A percentile compares a stretch with the other conserved stretches of the same genome.
phyloP scores from a whole-genome alignment of 2,329 filamentous ascomycete genomes.

The Teratosphaeriaceae sp. region DNA sequence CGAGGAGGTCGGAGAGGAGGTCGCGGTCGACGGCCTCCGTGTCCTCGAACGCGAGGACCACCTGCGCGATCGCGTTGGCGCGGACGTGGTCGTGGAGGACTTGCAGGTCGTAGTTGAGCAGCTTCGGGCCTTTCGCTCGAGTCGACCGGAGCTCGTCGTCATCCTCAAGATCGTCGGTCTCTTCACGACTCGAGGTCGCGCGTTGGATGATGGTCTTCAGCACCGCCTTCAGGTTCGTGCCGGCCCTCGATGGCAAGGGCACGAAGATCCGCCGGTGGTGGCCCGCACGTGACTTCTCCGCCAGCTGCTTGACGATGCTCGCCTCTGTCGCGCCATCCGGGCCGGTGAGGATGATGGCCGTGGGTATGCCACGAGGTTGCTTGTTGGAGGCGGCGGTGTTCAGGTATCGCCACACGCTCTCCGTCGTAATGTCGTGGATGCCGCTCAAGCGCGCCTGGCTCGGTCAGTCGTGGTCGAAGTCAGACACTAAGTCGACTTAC shows the following conservation, averaged over 20 bases:
- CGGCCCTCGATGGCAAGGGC: slow-evolving; percentile 61
- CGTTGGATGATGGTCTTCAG: slow-evolving; percentile 69
- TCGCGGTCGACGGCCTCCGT: slow-evolving; percentile 72
- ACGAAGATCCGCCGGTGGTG: slow-evolving; percentile 51
- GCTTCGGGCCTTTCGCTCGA: slow-evolving; percentile 34
- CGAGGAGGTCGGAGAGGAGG: slow-evolving; percentile 65
- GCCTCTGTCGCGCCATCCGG: slow-evolving; percentile 72
- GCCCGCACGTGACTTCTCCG: slow-evolving; percentile 29
- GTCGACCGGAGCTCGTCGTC: slow-evolving; percentile 43
- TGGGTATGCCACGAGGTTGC: slow-evolving; percentile 10
- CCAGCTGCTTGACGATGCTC: slow-evolving; percentile 65
- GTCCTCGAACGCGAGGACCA: slow-evolving; percentile 71
- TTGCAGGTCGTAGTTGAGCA: slow-evolving; percentile 73
- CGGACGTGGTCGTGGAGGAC: slow-evolving; percentile 57
- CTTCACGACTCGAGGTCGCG: slow-evolving; percentile 47
- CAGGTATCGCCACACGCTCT: slow-evolving; percentile 34
- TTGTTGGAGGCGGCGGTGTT: slow-evolving; percentile 20
- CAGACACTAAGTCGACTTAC: slow-evolving; percentile 26
- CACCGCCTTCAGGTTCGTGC: slow-evolving; percentile 64
- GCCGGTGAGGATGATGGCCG: slow-evolving; percentile 45
- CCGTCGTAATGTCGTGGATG: slow-evolving; percentile 34
- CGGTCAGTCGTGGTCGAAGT: background rate
- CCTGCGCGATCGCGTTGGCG: slow-evolving; percentile 47
- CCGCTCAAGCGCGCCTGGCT: slow-evolving; percentile 28
- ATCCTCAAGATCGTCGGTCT: slow-evolving; percentile 31